A percentile compares a stretch with the other conserved stretches of the same genome.
Evolutionary conservation across 148 eudicot species (phyloP).

Genomic region (Heliamphora exappendiculata): DNA sequence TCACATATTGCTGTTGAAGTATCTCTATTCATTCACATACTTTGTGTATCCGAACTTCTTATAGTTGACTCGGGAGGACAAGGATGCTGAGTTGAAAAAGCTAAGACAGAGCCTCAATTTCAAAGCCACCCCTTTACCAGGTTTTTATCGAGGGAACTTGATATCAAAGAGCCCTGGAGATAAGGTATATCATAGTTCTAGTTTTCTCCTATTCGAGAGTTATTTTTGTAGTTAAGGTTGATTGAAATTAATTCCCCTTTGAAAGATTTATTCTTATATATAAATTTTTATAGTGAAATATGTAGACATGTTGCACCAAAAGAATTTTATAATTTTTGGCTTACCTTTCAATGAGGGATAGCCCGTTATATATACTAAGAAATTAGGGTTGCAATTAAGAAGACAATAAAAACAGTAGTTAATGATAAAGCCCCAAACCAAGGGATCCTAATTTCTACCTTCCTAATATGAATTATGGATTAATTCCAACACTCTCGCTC

Average conservation of each 20-base stretch:
- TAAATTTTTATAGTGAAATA: not conserved
- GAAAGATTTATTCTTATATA: not conserved
- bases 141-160: constrained; percentile 29
- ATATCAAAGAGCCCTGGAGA: constrained; percentile 24
- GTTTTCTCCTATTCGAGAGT: not conserved
- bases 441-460: too few species aligned
- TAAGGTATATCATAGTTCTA: constrained; percentile 30
- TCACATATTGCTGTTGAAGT: not conserved
- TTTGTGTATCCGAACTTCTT: not conserved
- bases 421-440: too few species aligned
- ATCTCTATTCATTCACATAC: not conserved
- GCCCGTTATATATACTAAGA: too few species aligned
- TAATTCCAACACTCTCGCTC: too few species aligned
- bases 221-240: not conserved
- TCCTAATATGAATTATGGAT: too few species aligned
- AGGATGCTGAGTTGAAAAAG: constrained; percentile 32
- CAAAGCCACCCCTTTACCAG: constrained; percentile 42
- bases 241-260: not conserved
- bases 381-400: too few species aligned
- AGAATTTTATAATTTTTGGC: too few species aligned
- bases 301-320: not conserved
- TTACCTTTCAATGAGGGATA: too few species aligned
- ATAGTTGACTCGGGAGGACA: constrained; percentile 34
- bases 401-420: too few species aligned
- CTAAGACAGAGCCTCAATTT: constrained; percentile 25